Percentiles rank a stretch among this genome's conserved stretches.
Conservation (phyloP, 2,329 filamentous ascomycete genomes). For the Fusarium sp. region DNA sequence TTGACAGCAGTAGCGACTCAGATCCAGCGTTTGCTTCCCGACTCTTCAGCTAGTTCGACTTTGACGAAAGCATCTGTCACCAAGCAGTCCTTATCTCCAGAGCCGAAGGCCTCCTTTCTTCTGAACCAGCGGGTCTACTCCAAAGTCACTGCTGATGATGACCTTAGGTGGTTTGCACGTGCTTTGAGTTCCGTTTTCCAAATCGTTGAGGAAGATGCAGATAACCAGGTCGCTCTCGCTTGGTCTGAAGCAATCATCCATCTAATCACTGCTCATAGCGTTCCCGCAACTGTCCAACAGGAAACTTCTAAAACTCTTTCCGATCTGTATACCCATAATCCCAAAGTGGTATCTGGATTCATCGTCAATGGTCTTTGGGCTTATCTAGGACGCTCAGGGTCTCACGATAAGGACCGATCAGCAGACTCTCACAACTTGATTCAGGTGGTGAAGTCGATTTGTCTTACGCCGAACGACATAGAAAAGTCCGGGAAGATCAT, state of each 20-base stretch:
- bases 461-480: constrained; percentile 63
- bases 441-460: constrained; percentile 69
- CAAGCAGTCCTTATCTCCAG: constrained; percentile 71
- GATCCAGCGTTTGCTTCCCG: constrained; percentile 63
- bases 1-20: constrained; percentile 70
- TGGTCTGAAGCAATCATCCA: constrained; percentile 93
- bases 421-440: constrained; percentile 71
- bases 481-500: constrained; percentile 54
- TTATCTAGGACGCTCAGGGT: constrained; percentile 74
- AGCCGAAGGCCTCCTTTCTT: constrained; percentile 88
- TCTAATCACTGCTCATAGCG: constrained; percentile 69
- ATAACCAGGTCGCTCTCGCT: constrained; percentile 63
- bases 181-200: constrained; percentile 71
- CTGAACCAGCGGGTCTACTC: constrained; percentile 86
- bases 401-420: constrained; percentile 81
- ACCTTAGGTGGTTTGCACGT: constrained; percentile 78
- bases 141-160: constrained; percentile 77
- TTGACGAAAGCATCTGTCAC: constrained; percentile 68
- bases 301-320: constrained; percentile 70
- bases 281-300: constrained; percentile 70
- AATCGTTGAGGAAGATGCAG: constrained; percentile 59
- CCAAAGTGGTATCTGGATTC: constrained; percentile 66
- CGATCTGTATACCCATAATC: constrained; percentile 68
- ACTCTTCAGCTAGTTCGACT: constrained; percentile 54
- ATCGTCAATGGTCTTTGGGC: constrained; percentile 80